phyloP scores from a whole-genome alignment of 2,329 filamentous ascomycete species.

The Colletotrichum limetticola region DNA sequence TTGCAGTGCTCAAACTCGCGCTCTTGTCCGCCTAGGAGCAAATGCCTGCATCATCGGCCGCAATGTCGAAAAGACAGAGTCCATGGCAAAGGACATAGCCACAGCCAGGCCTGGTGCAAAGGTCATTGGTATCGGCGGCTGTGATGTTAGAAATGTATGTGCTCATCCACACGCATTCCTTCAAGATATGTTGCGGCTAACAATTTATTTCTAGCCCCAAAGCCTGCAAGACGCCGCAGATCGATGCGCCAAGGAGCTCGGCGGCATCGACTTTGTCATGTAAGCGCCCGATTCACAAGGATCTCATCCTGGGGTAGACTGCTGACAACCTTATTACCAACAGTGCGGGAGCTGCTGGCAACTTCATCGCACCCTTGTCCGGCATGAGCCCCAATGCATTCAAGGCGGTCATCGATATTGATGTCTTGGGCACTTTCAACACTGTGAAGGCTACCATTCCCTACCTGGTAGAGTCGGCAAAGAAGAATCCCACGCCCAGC shows the following conservation, averaged over 20 bases:
- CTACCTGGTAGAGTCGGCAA: constrained; percentile 80
- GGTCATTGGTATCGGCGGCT: constrained; percentile 86
- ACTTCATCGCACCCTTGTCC: constrained; percentile 89
- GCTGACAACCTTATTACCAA: constrained; percentile 4
- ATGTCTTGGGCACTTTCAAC: constrained; percentile 93
- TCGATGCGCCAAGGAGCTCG: constrained; percentile 83
- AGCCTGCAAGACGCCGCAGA: constrained; percentile 80
- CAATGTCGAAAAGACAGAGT: constrained; percentile 87
- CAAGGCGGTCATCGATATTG: constrained; percentile 96
- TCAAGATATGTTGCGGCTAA: constrained; percentile 2
- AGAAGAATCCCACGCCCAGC: constrained; percentile 66
- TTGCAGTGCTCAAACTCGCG: constrained; percentile 92
- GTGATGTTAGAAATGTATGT: constrained; percentile 78
- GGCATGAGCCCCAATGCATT: constrained; percentile 89
- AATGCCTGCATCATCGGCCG: constrained; percentile 95
- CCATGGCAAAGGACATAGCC: constrained; percentile 83
- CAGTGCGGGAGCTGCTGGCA: constrained; percentile 93
- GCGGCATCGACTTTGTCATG: constrained; percentile 93
- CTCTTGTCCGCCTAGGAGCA: constrained; percentile 89
- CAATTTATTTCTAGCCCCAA: constrained; percentile 57
- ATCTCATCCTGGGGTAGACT: neutral
- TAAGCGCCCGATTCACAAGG: constrained; percentile 53
- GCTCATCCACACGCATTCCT: constrained; percentile 1
- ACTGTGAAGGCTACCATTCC: constrained; percentile 92
- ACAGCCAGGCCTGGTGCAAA: constrained; percentile 81